These are phyloP conservation scores for Amanita rubescens DNA, from an alignment of 768 basidiomycete species.

Conservation along the genomic window DNA sequence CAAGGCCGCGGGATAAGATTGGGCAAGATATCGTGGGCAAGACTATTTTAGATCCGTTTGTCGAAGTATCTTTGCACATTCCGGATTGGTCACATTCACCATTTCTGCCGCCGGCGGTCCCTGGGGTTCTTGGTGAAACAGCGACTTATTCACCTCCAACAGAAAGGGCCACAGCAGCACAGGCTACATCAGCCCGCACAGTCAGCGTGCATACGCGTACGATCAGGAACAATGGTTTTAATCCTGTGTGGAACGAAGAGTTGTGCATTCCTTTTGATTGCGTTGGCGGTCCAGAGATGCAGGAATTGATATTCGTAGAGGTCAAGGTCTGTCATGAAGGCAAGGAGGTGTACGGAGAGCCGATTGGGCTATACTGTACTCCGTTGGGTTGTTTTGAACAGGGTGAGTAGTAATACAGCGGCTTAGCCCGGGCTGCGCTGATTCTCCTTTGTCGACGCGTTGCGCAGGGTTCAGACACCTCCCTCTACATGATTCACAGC, in stretches of 20 bases:
- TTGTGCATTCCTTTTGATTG: constrained; percentile 70
- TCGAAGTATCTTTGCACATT: constrained; percentile 71
- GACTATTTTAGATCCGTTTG: constrained; percentile 59
- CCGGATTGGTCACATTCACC: constrained; percentile 56
- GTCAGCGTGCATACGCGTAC: constrained; percentile 50
- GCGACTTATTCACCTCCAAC: constrained; percentile 16
- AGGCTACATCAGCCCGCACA: constrained; percentile 30
- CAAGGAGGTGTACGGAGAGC: constrained; percentile 42
- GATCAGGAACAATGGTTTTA: constrained; percentile 87
- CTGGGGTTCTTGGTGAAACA: constrained; percentile 9
- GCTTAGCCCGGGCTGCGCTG: neutral
- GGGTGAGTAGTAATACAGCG: constrained; percentile 37
- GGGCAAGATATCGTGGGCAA: constrained; percentile 56
- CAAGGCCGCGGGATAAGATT: constrained; percentile 55
- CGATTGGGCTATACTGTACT: constrained; percentile 68
- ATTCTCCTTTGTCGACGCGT: neutral
- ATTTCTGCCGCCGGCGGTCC: constrained; percentile 15
- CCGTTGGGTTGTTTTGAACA: constrained; percentile 63
- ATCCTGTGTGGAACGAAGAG: constrained; percentile 78
- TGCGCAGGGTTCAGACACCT: constrained; percentile 77
- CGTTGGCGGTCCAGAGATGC: constrained; percentile 61
- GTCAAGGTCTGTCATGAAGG: constrained; percentile 69
- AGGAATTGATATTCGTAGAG: constrained; percentile 76
- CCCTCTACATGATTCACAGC: constrained; percentile 81
- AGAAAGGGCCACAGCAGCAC: constrained; percentile 15